Evolutionary conservation across 2,329 filamentous ascomycete genomes (phyloP).

Genomic region (Fusarium chuoi): DNA sequence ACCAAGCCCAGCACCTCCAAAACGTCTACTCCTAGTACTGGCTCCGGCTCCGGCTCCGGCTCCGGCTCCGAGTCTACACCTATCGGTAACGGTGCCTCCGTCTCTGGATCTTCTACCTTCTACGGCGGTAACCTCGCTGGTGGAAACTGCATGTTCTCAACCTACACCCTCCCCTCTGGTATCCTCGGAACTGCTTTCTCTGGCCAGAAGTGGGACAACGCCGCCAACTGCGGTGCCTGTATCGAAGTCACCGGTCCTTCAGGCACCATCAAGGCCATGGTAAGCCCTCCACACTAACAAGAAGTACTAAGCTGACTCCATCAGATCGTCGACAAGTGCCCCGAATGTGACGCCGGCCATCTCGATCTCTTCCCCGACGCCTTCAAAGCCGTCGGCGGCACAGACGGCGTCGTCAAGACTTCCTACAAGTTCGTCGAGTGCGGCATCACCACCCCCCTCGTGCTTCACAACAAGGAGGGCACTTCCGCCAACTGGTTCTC

Average conservation of each 20-base stretch:
- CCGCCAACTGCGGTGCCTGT: conserved; percentile 69
- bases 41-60: neutral
- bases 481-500: conserved; percentile 55
- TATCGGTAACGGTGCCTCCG: conserved; percentile 7
- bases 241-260: conserved; percentile 66
- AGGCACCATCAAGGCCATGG: conserved; percentile 72
- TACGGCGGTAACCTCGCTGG: conserved; percentile 67
- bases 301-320: neutral
- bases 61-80: neutral
- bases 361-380: conserved; percentile 59
- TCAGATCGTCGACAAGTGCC: conserved; percentile 58
- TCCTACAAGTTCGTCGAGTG: conserved; percentile 53
- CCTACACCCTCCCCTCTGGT: conserved; percentile 68
- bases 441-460: conserved; percentile 54
- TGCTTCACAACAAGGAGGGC: conserved; percentile 58
- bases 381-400: conserved; percentile 51
- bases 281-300: conserved; percentile 45
- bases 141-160: conserved; percentile 71
- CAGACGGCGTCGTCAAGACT: conserved; percentile 51
- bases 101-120: conserved; percentile 53
- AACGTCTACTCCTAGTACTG: neutral
- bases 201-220: conserved; percentile 64
- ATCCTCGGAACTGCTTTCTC: conserved; percentile 72
- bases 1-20: neutral
- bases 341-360: conserved; percentile 53